phyloP scores from a whole-genome alignment of 1,139 yeast species.

The Tardiomyces digboiensis region DNA sequence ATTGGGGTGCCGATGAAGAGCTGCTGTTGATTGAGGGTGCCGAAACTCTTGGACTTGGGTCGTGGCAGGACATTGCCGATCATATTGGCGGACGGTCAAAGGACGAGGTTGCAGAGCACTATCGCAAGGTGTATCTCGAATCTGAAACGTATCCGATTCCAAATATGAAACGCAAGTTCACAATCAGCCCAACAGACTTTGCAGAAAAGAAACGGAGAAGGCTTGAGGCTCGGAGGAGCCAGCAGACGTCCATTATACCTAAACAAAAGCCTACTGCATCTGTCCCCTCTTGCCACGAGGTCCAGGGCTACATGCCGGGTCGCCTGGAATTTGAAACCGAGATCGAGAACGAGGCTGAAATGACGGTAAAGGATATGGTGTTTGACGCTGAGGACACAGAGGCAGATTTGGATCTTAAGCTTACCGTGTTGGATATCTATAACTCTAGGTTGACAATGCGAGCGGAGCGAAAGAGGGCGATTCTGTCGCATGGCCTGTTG shows the following conservation, averaged over 20 bases:
- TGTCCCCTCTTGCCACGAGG: slow-evolving; percentile 92
- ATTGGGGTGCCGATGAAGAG: slow-evolving; percentile 99
- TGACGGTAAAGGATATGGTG: slow-evolving; percentile 87
- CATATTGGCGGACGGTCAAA: slow-evolving; percentile 88
- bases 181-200: slow-evolving; percentile 60
- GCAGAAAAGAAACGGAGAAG: slow-evolving; percentile 59
- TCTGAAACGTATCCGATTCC: slow-evolving; percentile 62
- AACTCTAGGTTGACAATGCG: slow-evolving; percentile 83
- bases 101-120: slow-evolving; percentile 86
- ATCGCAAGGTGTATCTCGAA: slow-evolving; percentile 57
- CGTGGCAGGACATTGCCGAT: slow-evolving; percentile 96
- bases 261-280: slow-evolving; percentile 85
- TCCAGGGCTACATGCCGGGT: slow-evolving; percentile 99
- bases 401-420: slow-evolving; percentile 79
- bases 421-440: slow-evolving; percentile 81
- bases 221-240: slow-evolving; percentile 57
- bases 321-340: slow-evolving; percentile 94
- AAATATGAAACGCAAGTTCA: slow-evolving; percentile 63
- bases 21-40: slow-evolving; percentile 81
- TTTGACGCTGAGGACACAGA: slow-evolving; percentile 91
- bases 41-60: slow-evolving; percentile 85
- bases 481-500: slow-evolving; percentile 65
- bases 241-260: slow-evolving; percentile 48
- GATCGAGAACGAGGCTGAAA: slow-evolving; percentile 94
- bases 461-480: slow-evolving; percentile 82